Percentiles rank a stretch among this genome's conserved stretches.
Conservation (phyloP, 73 alveolate species). For the Blepharisma japonicum region DNA sequence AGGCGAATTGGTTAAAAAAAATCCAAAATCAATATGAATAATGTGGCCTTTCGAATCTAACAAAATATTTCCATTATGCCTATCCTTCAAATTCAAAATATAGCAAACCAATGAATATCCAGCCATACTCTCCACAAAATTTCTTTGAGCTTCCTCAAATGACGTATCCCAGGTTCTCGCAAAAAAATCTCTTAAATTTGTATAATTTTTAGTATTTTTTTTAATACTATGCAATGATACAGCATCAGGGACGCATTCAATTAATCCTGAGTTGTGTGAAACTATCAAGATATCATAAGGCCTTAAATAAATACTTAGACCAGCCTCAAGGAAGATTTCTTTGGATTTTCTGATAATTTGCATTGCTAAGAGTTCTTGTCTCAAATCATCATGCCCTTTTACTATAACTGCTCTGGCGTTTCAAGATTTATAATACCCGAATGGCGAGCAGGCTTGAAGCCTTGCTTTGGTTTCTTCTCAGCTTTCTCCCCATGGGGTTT, state of each 20-base stretch:
- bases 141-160: constrained; percentile 94
- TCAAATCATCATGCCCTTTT: constrained; percentile 95
- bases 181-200: constrained; percentile 67
- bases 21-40: constrained; percentile 99
- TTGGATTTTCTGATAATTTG: constrained; percentile 83
- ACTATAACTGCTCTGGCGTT: constrained; percentile 80
- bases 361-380: constrained; percentile 96
- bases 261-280: constrained; percentile 88
- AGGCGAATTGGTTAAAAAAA: constrained; percentile 66
- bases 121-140: constrained; percentile 97
- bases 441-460: constrained; percentile 61
- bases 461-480: constrained; percentile 66
- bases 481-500: constrained; percentile 73
- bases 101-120: constrained; percentile 95
- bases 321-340: constrained; percentile 74
- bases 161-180: constrained; percentile 70
- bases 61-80: constrained; percentile 99
- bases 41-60: constrained; percentile 94
- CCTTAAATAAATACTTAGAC: constrained; percentile 73
- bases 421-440: constrained; percentile 70
- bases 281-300: constrained; percentile 95
- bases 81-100: constrained; percentile 93
- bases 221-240: constrained; percentile 91
- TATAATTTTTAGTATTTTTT: constrained; percentile 68
- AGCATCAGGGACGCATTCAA: constrained; percentile 95